Base-by-base conservation (phyloP, 2,329 filamentous ascomycete species). In the Colletotrichum orbiculare region DNA sequence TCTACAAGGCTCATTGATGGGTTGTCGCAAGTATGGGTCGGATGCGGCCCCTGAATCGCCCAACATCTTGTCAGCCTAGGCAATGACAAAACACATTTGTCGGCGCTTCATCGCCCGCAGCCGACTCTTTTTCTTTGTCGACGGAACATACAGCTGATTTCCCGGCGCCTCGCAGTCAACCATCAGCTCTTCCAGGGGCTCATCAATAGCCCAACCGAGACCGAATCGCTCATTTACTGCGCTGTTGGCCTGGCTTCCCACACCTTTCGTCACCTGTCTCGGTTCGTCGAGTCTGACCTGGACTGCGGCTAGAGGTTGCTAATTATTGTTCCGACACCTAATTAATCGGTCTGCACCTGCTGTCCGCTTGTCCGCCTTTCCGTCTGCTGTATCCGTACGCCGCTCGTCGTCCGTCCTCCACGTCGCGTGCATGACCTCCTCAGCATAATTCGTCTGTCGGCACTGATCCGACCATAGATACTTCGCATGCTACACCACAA, bases 221-320 rank as follows among this genome's bases (percentile, higher is more conserved):
- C 34, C 35, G 34, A 13, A 37, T 45, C 49, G 15, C 34, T 53
- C 57, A 34, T 17, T 42, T 52, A 64, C 37, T 25, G 33, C 10
- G 15, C 37, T n/a, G 49, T n/a, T 55, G 57, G 50, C 41, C 45
- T 48, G 54, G 57, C 38, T 52, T 10, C 50, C 45, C 37, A 54
- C 49, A 17, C 57, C 35, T 45, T 64, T 39, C 57, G 57, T 64
- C 61, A 60, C 50, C 42, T 55, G 61, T 61, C 61, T 50, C 46
- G 50, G 39, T 50, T 61, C 52, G 39, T 46, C 10, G 34, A 56
- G 52, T 55, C 57, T 52, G 54, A 55, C 39, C 52, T 37, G 39
- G 48, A 46, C 33, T 8, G 39, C 50, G 35, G 35, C 13, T n/a
- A 25, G 48, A 46, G 46, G 47, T 56, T 62, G 50, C 58, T 46